Conservation (phyloP, 805 yeast genomes). For the Candida quercuum region DNA sequence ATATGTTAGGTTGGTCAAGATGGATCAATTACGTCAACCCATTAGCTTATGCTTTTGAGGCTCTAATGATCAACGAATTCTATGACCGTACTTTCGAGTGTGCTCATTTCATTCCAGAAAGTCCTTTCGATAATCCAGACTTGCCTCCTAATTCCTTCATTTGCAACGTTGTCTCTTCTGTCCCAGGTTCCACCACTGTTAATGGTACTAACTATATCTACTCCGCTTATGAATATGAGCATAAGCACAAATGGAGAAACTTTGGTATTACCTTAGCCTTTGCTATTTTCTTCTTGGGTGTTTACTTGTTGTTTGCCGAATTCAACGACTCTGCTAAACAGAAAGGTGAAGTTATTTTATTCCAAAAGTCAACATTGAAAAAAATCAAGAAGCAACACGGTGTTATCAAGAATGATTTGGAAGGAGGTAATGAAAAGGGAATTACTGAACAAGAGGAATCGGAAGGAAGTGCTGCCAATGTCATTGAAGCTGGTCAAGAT, state of each 20-base stretch:
- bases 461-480: conserved; percentile 26
- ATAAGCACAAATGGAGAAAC: conserved; percentile 54
- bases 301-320: conserved; percentile 47
- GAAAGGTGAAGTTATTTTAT: conserved; percentile 58
- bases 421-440: conserved; percentile 11
- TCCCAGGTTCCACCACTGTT: conserved; percentile 38
- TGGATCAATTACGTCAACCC: conserved; percentile 59
- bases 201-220: conserved; percentile 41
- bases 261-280: conserved; percentile 55
- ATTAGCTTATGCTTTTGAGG: conserved; percentile 48
- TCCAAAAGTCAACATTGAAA: conserved; percentile 37
- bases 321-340: conserved; percentile 47
- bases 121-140: conserved; percentile 32
- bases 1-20: conserved; percentile 55
- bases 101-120: conserved; percentile 34
- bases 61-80: conserved; percentile 52
- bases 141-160: conserved; percentile 24
- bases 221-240: conserved; percentile 35
- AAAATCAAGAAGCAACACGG: conserved; percentile 29
- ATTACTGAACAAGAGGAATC: conserved; percentile 15
- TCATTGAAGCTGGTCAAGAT: conserved; percentile 33
- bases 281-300: conserved; percentile 42
- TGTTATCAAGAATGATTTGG: conserved; percentile 17
- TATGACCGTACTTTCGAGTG: conserved; percentile 34
- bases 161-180: conserved; percentile 48